Evolutionary conservation across 441 rosid genomes (phyloP), one percentile per base, ranked within the genome.

Genomic region (Gossypium davidsonii): DNA sequence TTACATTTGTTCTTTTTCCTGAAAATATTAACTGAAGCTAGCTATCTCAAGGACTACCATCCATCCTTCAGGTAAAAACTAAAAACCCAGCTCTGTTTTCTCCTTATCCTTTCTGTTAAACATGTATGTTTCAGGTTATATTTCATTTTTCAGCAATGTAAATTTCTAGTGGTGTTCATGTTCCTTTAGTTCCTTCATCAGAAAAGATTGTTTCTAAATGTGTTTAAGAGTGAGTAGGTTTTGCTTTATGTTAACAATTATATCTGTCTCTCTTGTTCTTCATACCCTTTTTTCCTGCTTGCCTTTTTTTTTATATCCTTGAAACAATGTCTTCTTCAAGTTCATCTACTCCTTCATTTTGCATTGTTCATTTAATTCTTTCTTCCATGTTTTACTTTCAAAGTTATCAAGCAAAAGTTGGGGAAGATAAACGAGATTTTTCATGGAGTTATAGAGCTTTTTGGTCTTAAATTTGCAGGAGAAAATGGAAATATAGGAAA

Each of bases 41-140:
- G 18, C 66, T 31, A n/a, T 1, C 66, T 34, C 21, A 6, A 46
- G 51, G 14, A 46, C 3, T 46, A 11, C 4, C 39, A 48, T 70
- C 20, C 62, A 48, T 70, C 20, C 62, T 34, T 20, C 51, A 70
- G 73, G 73, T 70, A 20, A 70, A 31, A 37, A 12, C 3, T 39
- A 10, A 34, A 28, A 39, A 31, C 3, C 67, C 7, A 17, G 42
- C 17, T 71, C 12, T 44, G 18, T 71, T 31, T 42, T 14, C 39
- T 53, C 0, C 46, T 20, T 14, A 15, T 71, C 1, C 1, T 37
- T 34, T 31, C 8, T 34, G 10, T 70, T 51, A 52, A 9, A 18
- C 10, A 3, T 51, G 17, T 26, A 25, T 52, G 48, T 44, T 58
- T 48, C 44, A 18, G 25, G 15, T 23, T 46, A 15, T 52, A n/a